Evolutionary conservation across 805 yeast species (phyloP), one percentile per base, ranked within the genome.

Genomic region (Nakazawaea molendinolei): DNA sequence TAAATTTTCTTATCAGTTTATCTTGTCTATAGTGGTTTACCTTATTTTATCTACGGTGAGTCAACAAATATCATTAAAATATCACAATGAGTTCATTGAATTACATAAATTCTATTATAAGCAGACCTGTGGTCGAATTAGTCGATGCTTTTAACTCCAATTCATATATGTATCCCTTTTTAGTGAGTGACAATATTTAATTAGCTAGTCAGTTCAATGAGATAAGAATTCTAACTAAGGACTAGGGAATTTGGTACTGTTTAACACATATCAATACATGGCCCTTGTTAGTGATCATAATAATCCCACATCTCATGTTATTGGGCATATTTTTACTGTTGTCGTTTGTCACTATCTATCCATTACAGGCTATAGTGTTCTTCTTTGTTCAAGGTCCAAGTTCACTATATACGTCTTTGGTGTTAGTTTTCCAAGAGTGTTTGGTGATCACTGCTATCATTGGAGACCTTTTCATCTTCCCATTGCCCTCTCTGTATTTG

Each of bases 401-500:
- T 19, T 41, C 48, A 1, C 18, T 47, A 3, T 27, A 45, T 17
- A 43, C 48, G 13, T 39, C 49, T 6, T 42, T 46, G 37, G 35
- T 47, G 5, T 39, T 44, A 13, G 44, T 53, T 1, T 43, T 58
- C 23, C 65, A 61, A 31, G 47, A 56, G 30, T 41, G 58, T 13
- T 48, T 49, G 7, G 51, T 55, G 17, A 34, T 60, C 29, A 51
- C 59, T 7, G 46, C 51, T 20, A 40, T 52, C 16, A 46, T 61
- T 24, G 49, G 53, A 24, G 51, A 52, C 14, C 25, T 39, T 3
- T 35, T 59, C n/a, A 42, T 63, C 3, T 42, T 63, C 13, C 63
- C 65, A 3, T 38, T 36, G 2, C 58, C 63, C 1, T 40, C 60
- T 5, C 41, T 36, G 2, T 37, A 34, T 9, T 46, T 58, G 2